Base-by-base conservation (phyloP, 768 basidiomycete genomes). In the Phylloporus rhodoxanthus region DNA sequence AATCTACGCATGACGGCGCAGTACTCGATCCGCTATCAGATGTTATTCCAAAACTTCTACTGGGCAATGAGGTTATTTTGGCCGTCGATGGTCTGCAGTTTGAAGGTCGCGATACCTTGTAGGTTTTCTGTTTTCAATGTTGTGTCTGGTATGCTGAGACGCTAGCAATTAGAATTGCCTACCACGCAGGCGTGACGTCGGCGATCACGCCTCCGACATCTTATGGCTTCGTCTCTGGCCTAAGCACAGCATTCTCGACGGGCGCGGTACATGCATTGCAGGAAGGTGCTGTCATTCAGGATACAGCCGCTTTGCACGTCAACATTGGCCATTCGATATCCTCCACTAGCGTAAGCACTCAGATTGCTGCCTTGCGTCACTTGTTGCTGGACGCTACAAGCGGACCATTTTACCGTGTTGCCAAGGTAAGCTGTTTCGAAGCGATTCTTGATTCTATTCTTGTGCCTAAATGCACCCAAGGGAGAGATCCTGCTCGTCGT, bases 51-150 rank as follows among this genome's bases (percentile, higher is more conserved):
- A 50, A 48, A 2, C 53, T 77, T 30, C 49, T 71, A 13, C 66
- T 57, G 3, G 71, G 66, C 0, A 64, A 64, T 5, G 65, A 67
- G n/a, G 62, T 78, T n/a, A 68, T 78, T 20, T 74, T 74, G 29
- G 91, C 86, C 8, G 76, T 77, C 4, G 90, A 93, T 60, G 90
- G 91, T 0, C 72, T 88, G 28, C 76, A 78, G 51, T 90, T 85
- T 58, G 74, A 73, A 2, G 78, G 82, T 15, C 78, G 81, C 9
- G 75, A 81, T 46, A 71, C 75, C 15, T 60, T 82, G 82, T 82
- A 56, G 54, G 72, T 58, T 10, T 23, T 48, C 40, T 29, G 33
- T 54, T 36, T n/a, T 44, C 48, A 33, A 57, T 25, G 23, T 8
- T 2, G 5, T 17, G 15, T 34, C 30, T 20, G 10, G 15, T 39